These are phyloP conservation scores for Amanita jacksonii DNA, from an alignment of 768 basidiomycete species.

Conservation along the genomic window DNA sequence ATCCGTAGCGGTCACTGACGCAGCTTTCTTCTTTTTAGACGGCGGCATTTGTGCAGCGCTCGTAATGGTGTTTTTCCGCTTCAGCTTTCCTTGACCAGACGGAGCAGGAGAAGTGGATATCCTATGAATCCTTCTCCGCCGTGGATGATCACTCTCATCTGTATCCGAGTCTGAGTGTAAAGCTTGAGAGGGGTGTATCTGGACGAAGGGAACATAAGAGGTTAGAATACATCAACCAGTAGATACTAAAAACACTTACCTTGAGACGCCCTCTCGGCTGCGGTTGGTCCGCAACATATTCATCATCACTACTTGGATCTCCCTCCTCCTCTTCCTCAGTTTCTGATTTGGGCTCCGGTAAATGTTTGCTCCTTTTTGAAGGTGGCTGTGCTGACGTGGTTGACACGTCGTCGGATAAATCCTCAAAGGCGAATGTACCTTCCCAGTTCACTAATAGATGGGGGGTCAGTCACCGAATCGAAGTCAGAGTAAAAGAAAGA, in stretches of 20 bases:
- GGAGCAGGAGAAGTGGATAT: slow-evolving; percentile 22
- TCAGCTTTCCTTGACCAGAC: slow-evolving; percentile 25
- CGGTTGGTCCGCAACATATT: slow-evolving; percentile 47
- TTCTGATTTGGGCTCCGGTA: slow-evolving; percentile 7
- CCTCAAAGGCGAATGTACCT: slow-evolving; percentile 49
- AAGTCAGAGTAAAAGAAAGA: slow-evolving; percentile 4
- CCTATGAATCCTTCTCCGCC: slow-evolving; percentile 22
- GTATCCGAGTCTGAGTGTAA: slow-evolving; percentile 38
- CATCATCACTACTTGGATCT: slow-evolving; percentile 57
- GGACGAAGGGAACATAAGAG: background rate
- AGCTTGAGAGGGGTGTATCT: slow-evolving; percentile 17
- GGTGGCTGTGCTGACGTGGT: slow-evolving; percentile 10
- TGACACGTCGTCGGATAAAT: slow-evolving; percentile 21
- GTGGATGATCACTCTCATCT: slow-evolving; percentile 16
- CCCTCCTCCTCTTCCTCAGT: slow-evolving; percentile 40
- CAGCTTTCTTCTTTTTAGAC: slow-evolving; percentile 39
- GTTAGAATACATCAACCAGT: too few species aligned
- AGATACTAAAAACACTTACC: slow-evolving; percentile 24
- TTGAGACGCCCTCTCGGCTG: slow-evolving; percentile 18
- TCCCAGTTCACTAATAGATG: slow-evolving; percentile 40
- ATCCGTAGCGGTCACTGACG: slow-evolving; percentile 27
- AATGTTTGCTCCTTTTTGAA: background rate
- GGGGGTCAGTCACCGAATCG: slow-evolving; percentile 12
- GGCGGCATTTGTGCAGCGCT: slow-evolving; percentile 22
- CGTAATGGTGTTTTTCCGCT: slow-evolving; percentile 39